Percentiles rank a stretch among this genome's conserved stretches.
Conservation (phyloP, 2,329 filamentous ascomycete genomes). For the Onygenales sp. region DNA sequence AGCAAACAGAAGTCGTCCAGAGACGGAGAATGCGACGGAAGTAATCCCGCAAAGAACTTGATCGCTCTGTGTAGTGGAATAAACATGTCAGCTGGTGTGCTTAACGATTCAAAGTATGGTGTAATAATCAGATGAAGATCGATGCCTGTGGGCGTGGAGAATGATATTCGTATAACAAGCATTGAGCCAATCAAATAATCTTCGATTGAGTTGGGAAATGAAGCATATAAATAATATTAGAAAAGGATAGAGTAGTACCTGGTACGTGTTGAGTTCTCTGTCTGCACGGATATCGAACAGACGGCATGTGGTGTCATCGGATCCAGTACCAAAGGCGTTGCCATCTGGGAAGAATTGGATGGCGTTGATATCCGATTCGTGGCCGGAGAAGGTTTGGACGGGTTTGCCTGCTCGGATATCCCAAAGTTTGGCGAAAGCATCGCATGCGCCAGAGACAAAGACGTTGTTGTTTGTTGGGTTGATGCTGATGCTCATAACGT, state of each 20-base stretch:
- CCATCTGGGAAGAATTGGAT: slow-evolving; percentile 99
- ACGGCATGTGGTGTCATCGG: slow-evolving; percentile 93
- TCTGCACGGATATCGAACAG: slow-evolving; percentile 97
- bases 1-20: slow-evolving; percentile 86
- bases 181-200: background rate
- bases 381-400: slow-evolving; percentile 94
- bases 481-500: slow-evolving; percentile 99
- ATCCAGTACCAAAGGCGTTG: slow-evolving; percentile 95
- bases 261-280: slow-evolving; percentile 61
- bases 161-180: background rate
- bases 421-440: slow-evolving; percentile 97
- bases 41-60: slow-evolving; percentile 97
- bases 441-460: slow-evolving; percentile 97
- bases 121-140: background rate
- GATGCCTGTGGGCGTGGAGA: background rate
- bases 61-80: slow-evolving; percentile 58
- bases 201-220: background rate
- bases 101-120: background rate
- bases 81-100: slow-evolving; percentile 8
- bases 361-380: slow-evolving; percentile 98
- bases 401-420: slow-evolving; percentile 97
- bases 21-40: slow-evolving; percentile 95
- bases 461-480: slow-evolving; percentile 99
- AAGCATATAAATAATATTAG: background rate
- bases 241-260: slow-evolving; percentile 34